Evolutionary conservation across 345 rosid genomes (phyloP).

Genomic region (Salix caprea): DNA sequence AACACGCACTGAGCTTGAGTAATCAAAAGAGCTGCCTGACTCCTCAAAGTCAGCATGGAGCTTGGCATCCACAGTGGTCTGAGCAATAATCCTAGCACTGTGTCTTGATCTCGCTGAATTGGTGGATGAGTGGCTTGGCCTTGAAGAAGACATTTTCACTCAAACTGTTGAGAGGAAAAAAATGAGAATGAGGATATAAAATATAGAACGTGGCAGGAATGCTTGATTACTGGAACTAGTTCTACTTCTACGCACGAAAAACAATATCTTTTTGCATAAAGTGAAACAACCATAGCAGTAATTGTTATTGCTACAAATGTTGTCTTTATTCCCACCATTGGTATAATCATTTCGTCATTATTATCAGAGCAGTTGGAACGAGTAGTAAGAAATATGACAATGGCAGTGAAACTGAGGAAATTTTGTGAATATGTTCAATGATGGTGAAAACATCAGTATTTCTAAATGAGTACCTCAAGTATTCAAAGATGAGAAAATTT

Average conservation of each 20-base stretch:
- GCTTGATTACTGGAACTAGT: neutral
- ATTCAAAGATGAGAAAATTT: constrained; percentile 2
- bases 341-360: neutral
- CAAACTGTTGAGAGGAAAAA: neutral
- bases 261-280: neutral
- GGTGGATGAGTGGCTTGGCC: constrained; percentile 70
- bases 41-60: constrained; percentile 87
- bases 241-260: neutral
- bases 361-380: neutral
- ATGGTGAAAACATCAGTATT: neutral
- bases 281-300: neutral
- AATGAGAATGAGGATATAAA: neutral
- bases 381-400: neutral
- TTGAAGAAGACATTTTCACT: constrained; percentile 71
- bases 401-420: neutral
- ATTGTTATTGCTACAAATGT: neutral
- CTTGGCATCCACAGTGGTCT: constrained; percentile 87
- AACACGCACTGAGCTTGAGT: constrained; percentile 74
- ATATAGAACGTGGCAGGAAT: neutral
- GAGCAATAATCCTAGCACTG: constrained; percentile 81
- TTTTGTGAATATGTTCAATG: neutral
- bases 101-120: constrained; percentile 69
- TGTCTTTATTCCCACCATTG: neutral
- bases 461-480: neutral
- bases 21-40: constrained; percentile 86